A percentile compares a stretch with the other conserved stretches of the same genome.
Evolutionary conservation across 306 rosid species (phyloP).

Genomic region (Canavalia ensiformis): DNA sequence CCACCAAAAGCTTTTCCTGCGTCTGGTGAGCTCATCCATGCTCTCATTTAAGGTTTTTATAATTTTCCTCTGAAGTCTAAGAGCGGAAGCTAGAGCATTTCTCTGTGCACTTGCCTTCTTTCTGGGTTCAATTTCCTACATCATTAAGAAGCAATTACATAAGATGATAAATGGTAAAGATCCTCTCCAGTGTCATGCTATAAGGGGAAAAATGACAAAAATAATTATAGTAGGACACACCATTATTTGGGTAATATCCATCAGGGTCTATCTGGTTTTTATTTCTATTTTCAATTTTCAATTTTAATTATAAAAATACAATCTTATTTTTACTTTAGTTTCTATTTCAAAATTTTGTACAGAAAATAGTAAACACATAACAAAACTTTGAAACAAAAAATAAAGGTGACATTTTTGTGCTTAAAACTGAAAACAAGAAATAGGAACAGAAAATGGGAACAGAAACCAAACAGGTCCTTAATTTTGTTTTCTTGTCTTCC

Average conservation of each 20-base stretch:
- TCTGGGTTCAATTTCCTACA: conserved; percentile 80
- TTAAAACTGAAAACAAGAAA: too few species aligned
- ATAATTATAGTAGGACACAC: background rate
- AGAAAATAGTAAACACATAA: too few species aligned
- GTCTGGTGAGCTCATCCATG: conserved; percentile 76
- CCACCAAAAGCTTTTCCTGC: conserved; percentile 94
- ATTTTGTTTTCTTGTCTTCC: background rate
- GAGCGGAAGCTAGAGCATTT: conserved; percentile 86
- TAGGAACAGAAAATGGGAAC: too few species aligned
- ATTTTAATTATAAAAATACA: too few species aligned
- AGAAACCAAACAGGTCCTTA: too few species aligned
- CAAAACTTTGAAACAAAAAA: too few species aligned
- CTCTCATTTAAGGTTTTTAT: conserved; percentile 84
- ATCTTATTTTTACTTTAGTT: too few species aligned
- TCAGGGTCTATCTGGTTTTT: too few species aligned
- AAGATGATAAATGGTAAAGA: conserved; percentile 14
- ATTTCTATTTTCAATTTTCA: too few species aligned
- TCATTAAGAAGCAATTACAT: conserved; percentile 6
- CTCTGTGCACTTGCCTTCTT: conserved; percentile 71
- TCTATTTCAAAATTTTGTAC: too few species aligned
- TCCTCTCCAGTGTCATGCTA: background rate
- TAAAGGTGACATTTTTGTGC: too few species aligned
- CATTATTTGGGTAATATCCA: background rate
- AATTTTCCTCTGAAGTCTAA: conserved; percentile 78
- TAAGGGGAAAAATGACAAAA: background rate